Evolutionary conservation across 106 monocot genomes (phyloP).

Genomic region (Dendrobium chrysotoxum): DNA sequence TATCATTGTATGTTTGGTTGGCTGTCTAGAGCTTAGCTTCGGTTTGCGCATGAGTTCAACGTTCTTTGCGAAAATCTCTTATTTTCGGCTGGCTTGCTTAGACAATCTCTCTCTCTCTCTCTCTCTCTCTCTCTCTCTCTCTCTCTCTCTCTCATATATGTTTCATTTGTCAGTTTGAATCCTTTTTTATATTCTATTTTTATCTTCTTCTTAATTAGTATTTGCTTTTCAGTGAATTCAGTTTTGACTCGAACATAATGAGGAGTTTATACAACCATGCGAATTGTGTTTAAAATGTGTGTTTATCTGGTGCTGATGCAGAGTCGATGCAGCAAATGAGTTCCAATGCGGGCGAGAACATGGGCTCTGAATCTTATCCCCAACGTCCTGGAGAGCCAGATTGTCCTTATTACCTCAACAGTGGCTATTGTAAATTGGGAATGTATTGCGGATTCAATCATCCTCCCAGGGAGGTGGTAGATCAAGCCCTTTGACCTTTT

Average conservation of each 20-base stretch:
- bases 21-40: too few species aligned
- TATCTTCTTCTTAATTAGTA: not conserved
- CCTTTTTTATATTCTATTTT: conserved; percentile 6
- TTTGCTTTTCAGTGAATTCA: not conserved
- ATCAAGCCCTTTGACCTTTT: not conserved
- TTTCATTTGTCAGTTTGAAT: not conserved
- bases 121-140: too few species aligned
- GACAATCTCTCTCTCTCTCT: too few species aligned
- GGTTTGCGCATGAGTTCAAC: too few species aligned
- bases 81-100: too few species aligned
- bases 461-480: conserved; percentile 53
- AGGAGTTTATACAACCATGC: not conserved
- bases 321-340: conserved; percentile 41
- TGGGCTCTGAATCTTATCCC: conserved; percentile 40
- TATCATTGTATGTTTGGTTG: too few species aligned
- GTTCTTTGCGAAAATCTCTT: too few species aligned
- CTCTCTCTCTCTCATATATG: not conserved
- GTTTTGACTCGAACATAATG: not conserved
- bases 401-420: conserved; percentile 56
- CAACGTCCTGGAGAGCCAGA: conserved; percentile 53
- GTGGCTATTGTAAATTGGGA: conserved; percentile 56
- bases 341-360: conserved; percentile 20
- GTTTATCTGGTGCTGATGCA: too few species aligned
- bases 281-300: not conserved
- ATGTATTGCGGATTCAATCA: conserved; percentile 63